These are phyloP conservation scores for Fusarium piperis DNA, from an alignment of 2,329 filamentous ascomycete species.

Conservation along the genomic window DNA sequence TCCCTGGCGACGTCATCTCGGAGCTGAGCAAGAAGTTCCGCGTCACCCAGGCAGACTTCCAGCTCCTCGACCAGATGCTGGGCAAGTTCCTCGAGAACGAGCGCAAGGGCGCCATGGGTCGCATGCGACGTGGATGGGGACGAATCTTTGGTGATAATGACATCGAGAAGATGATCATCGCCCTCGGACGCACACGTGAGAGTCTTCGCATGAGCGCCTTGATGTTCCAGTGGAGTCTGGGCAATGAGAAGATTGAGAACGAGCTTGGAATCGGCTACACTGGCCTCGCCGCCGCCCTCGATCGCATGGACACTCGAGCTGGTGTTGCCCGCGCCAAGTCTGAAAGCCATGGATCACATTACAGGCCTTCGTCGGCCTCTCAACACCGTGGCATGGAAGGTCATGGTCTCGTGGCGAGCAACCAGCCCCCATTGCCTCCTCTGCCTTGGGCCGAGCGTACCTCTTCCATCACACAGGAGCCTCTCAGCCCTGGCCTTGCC, in stretches of 20 bases:
- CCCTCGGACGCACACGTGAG: slow-evolving; percentile 67
- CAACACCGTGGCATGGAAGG: slow-evolving; percentile 37
- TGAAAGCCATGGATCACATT: slow-evolving; percentile 30
- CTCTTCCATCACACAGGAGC: slow-evolving; percentile 30
- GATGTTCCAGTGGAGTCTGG: slow-evolving; percentile 73
- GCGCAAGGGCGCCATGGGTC: slow-evolving; percentile 67
- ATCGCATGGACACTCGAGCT: slow-evolving; percentile 48
- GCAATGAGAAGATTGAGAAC: slow-evolving; percentile 65
- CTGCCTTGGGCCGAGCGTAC: slow-evolving; percentile 40
- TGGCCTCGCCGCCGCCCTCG: slow-evolving; percentile 71
- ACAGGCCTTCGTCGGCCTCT: slow-evolving; percentile 38
- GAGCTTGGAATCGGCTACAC: slow-evolving; percentile 74
- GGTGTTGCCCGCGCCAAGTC: slow-evolving; percentile 34
- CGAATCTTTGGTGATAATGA: slow-evolving; percentile 71
- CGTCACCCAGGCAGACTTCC: slow-evolving; percentile 69
- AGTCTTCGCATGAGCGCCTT: slow-evolving; percentile 71
- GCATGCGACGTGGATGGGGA: slow-evolving; percentile 68
- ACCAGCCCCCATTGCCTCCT: slow-evolving; percentile 39
- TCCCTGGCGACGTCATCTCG: slow-evolving; percentile 69
- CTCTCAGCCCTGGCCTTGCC: not conserved
- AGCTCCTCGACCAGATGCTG: slow-evolving; percentile 70
- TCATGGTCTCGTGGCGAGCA: not conserved
- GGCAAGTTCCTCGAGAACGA: slow-evolving; percentile 70
- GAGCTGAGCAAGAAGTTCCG: slow-evolving; percentile 73
- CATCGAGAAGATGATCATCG: slow-evolving; percentile 67